These are phyloP conservation scores for Trichoderma koningiopsis DNA, from an alignment of 2,329 filamentous ascomycete genomes.

Conservation along the genomic window DNA sequence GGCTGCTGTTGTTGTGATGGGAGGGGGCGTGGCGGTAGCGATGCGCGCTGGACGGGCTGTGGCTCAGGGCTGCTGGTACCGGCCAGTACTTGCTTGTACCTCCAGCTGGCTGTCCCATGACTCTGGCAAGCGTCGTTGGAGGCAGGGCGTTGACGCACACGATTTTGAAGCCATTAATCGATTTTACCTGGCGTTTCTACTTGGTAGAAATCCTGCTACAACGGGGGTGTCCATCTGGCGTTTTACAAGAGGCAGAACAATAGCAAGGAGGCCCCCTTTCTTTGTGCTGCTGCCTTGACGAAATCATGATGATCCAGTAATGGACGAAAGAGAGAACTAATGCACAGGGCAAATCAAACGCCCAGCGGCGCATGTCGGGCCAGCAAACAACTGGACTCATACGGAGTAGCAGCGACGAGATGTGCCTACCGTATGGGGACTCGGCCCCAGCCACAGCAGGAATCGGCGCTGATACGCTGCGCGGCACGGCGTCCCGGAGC, in stretches of 20 bases:
- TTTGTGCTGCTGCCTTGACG: background rate
- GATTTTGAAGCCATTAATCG: background rate
- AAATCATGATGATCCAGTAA: background rate
- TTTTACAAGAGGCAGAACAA: background rate
- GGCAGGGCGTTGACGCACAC: background rate
- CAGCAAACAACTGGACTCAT: background rate
- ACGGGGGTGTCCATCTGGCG: background rate
- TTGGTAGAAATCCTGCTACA: too few relatives aligned
- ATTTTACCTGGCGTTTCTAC: background rate
- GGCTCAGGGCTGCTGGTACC: conserved; percentile 11
- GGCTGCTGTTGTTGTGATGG: background rate
- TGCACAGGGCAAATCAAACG: background rate
- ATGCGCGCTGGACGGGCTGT: background rate
- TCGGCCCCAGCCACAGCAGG: conserved; percentile 7
- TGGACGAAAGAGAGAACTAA: background rate
- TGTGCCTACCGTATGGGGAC: background rate
- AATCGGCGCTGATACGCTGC: conserved; percentile 16
- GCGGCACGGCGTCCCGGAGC: conserved; percentile 17
- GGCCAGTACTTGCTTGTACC: conserved; percentile 14
- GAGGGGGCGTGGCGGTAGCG: conserved; percentile 18
- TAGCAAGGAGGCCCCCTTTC: background rate
- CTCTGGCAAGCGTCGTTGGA: background rate
- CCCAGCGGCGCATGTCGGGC: background rate
- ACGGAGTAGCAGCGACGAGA: background rate
- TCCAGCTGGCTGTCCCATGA: background rate